Evolutionary conservation across 768 basidiomycete species (phyloP).

Genomic region (Tricholomella constricta): DNA sequence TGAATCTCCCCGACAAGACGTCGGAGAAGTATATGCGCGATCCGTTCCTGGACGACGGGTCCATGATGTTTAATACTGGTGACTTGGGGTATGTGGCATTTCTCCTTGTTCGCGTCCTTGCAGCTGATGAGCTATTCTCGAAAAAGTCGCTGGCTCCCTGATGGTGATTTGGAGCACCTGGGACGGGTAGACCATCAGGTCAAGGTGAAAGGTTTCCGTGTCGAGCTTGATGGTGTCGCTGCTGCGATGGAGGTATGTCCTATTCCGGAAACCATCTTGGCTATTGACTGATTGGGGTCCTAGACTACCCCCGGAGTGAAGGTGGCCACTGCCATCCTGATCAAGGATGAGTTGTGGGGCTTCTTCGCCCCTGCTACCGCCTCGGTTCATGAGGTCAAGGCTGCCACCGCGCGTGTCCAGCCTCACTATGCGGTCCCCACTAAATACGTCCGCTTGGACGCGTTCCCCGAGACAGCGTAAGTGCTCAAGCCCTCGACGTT

Average conservation of each 20-base stretch:
- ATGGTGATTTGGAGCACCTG: constrained; percentile 56
- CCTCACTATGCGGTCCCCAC: constrained; percentile 14
- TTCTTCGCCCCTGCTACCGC: constrained; percentile 11
- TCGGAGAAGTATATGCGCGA: constrained; percentile 50
- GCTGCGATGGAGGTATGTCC: constrained; percentile 54
- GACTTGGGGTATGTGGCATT: constrained; percentile 46
- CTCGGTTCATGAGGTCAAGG: constrained; percentile 11
- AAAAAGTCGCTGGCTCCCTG: constrained; percentile 46
- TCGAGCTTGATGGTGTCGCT: constrained; percentile 64
- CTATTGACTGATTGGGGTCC: neutral
- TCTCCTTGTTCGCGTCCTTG: neutral
- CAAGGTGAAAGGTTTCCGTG: constrained; percentile 67
- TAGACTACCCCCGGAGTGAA: constrained; percentile 5
- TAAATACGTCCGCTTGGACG: constrained; percentile 3
- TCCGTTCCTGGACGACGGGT: constrained; percentile 54
- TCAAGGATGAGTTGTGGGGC: constrained; percentile 15
- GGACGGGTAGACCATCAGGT: constrained; percentile 65
- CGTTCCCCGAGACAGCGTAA: constrained; percentile 10
- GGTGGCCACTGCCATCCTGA: constrained; percentile 16
- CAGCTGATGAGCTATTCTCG: neutral
- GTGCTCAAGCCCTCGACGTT: neutral
- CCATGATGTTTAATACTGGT: constrained; percentile 63
- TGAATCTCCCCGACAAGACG: constrained; percentile 55
- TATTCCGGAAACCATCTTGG: too few relatives aligned
- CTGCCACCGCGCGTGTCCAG: constrained; percentile 8